Evolutionary conservation across 2,329 filamentous ascomycete species (phyloP).

Genomic region (Penicillium sp.): DNA sequence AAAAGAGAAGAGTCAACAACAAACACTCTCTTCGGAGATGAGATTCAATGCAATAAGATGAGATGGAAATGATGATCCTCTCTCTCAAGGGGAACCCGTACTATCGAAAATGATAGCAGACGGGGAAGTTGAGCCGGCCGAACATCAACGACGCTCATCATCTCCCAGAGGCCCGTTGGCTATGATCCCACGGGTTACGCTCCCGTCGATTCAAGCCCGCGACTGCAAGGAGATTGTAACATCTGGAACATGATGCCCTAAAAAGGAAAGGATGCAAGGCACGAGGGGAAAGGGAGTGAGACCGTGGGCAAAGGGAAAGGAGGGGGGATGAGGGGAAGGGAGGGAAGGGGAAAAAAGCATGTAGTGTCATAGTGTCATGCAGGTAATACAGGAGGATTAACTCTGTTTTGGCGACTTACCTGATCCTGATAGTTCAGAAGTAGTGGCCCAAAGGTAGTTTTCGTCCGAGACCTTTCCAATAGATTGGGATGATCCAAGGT

Average conservation of each 20-base stretch:
- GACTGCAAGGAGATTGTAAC: slow-evolving; percentile 43
- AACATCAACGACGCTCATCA: slow-evolving; percentile 37
- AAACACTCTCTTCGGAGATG: slow-evolving; percentile 30
- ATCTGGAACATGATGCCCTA: slow-evolving; percentile 22
- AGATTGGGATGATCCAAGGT: slow-evolving; percentile 23
- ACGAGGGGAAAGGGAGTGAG: slow-evolving; percentile 34
- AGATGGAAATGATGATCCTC: background rate
- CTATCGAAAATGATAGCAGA: slow-evolving; percentile 20
- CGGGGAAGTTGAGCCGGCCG: slow-evolving; percentile 37
- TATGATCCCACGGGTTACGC: background rate
- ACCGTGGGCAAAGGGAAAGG: slow-evolving; percentile 37
- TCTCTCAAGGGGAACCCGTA: slow-evolving; percentile 5
- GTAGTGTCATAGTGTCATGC: slow-evolving; percentile 1
- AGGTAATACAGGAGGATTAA: slow-evolving; percentile 14
- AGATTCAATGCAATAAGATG: slow-evolving; percentile 4
- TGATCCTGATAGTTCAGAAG: slow-evolving; percentile 17
- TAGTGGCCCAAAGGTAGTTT: background rate
- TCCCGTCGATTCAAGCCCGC: slow-evolving; percentile 28
- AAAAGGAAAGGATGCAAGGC: slow-evolving; percentile 46
- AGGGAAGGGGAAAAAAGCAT: slow-evolving; percentile 5
- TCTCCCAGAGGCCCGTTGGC: slow-evolving; percentile 24
- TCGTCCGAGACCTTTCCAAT: slow-evolving; percentile 31
- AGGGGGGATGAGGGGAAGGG: slow-evolving; percentile 18
- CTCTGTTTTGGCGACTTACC: slow-evolving; percentile 37
- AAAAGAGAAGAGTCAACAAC: slow-evolving; percentile 42